Evolutionary conservation across 805 yeast genomes (phyloP), one percentile per base, ranked within the genome.

Genomic region (Candida nonsorbophila): DNA sequence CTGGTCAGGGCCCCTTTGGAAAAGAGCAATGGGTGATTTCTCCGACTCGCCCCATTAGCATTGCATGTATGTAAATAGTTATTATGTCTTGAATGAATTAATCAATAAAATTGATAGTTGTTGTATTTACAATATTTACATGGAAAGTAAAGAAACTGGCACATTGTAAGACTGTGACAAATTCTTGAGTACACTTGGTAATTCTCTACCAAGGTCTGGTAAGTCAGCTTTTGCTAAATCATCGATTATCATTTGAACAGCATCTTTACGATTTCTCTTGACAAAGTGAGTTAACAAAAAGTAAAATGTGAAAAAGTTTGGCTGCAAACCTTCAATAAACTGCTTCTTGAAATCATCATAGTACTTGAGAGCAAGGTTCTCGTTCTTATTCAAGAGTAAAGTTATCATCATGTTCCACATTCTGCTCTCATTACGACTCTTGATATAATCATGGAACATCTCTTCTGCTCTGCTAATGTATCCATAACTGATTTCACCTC

Each of bases 1-100:
- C 44, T 84, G 88, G 80, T 60, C 77, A 27, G 64, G 67, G 28
- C 86, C 87, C 8, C 50, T 73, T 24, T 74, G 83, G 77, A 67
- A 72, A 40, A 67, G 76, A 49, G 94, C 94, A 10, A 63, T 84
- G 75, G 87, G 86, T 6, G 67, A 59, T 35, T 43, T 51, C 26
- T 47, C 50, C 23, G 44, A 45, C 14, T 9, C 13, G 12, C 12
- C 11, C 23, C 20, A 21, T 27, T 25, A 25, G 25, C 33, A 4
- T 18, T 13, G 9, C 25, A 18, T 9, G 11, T 16, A 14, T 14
- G 8, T 19, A 19, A 19, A 8, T 8, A 8, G 10, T 19, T 10
- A 19, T 19, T 8, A 19, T 19, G 10, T 19, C 10, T 19, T 8
- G 8, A 8, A 10, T 19, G 10, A 8, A 19, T 19, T 8, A 19